phyloP scores from a whole-genome alignment of 1,139 yeast species.

The Zygosaccharomyces pseudobailii region DNA sequence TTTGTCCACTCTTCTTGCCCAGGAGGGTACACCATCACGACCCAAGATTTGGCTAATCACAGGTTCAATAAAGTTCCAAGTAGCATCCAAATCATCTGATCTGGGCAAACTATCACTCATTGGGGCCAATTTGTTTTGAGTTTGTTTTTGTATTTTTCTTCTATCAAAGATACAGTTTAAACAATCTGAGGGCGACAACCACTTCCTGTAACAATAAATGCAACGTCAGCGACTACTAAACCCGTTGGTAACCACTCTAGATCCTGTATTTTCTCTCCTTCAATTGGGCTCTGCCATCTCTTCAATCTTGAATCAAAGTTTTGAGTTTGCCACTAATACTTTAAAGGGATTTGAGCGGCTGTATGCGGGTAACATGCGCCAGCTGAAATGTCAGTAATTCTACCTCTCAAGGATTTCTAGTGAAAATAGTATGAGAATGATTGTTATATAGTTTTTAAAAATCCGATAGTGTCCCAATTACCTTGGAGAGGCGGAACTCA shows the following conservation, averaged over 20 bases:
- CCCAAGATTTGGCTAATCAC: slow-evolving; percentile 68
- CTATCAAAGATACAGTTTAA: background rate
- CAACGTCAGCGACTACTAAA: background rate
- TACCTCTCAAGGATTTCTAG: too few species aligned
- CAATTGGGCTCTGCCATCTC: background rate
- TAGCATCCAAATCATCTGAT: slow-evolving; percentile 54
- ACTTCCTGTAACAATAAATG: background rate
- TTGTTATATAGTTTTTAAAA: background rate
- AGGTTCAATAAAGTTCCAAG: slow-evolving; percentile 75
- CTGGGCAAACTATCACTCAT: slow-evolving; percentile 37
- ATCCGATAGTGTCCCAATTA: background rate
- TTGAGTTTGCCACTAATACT: slow-evolving; percentile 6
- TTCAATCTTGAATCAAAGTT: background rate
- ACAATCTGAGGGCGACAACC: background rate
- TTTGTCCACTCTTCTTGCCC: slow-evolving; percentile 42
- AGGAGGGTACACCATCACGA: slow-evolving; percentile 28
- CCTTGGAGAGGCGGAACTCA: slow-evolving; percentile 32
- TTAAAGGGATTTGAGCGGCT: slow-evolving; percentile 1
- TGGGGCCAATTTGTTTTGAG: background rate
- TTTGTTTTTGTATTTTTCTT: background rate
- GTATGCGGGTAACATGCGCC: slow-evolving; percentile 2
- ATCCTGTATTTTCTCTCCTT: background rate
- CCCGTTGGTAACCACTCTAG: background rate
- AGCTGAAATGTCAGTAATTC: slow-evolving; percentile 2
- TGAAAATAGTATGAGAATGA: too few species aligned